phyloP scores from a whole-genome alignment of 192 early-diverging fungal genomes.

The Coemansia sp. region DNA sequence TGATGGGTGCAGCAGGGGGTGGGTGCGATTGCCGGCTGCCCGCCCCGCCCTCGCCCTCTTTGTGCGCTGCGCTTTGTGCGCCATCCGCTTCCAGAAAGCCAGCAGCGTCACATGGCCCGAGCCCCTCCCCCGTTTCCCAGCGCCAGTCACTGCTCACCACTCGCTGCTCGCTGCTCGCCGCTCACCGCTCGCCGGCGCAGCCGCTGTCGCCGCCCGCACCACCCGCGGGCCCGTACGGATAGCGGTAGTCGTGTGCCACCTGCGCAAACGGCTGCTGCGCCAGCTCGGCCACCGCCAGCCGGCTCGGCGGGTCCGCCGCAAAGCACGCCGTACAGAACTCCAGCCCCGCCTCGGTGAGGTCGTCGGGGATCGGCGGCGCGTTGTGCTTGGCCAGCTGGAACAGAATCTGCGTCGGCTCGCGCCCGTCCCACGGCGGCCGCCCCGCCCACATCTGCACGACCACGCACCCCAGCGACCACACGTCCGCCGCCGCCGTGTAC shows the following conservation, averaged over 20 bases:
- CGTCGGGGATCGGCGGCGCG: conserved; percentile 76
- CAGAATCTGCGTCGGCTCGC: conserved; percentile 57
- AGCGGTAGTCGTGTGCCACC: conserved; percentile 40
- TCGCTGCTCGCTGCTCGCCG: no score
- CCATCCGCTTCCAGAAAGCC: no score
- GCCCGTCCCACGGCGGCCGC: conserved; percentile 63
- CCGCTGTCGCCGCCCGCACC: no score
- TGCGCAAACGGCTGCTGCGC: conserved; percentile 69
- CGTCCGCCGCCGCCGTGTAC: conserved; percentile 91
- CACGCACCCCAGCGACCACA: conserved; percentile 86
- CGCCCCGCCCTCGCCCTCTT: no score
- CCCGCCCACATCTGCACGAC: conserved; percentile 96
- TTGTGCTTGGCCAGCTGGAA: conserved; percentile 77
- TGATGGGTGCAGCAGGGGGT: no score
- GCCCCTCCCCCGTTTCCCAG: no score
- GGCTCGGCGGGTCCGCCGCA: conserved; percentile 66
- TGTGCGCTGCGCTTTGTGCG: no score
- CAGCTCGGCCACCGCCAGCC: conserved; percentile 75
- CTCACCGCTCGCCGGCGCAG: no score
- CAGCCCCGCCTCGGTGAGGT: conserved; percentile 61
- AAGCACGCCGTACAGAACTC: conserved; percentile 77
- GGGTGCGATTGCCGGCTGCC: no score
- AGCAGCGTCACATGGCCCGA: no score
- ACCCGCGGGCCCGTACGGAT: conserved; percentile 18
- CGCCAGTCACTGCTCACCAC: no score